Percentiles rank a stretch among this genome's conserved stretches.
These are phyloP conservation scores for Citeromyces matritensis DNA, from an alignment of 805 yeast genomes.

Conservation along the genomic window DNA sequence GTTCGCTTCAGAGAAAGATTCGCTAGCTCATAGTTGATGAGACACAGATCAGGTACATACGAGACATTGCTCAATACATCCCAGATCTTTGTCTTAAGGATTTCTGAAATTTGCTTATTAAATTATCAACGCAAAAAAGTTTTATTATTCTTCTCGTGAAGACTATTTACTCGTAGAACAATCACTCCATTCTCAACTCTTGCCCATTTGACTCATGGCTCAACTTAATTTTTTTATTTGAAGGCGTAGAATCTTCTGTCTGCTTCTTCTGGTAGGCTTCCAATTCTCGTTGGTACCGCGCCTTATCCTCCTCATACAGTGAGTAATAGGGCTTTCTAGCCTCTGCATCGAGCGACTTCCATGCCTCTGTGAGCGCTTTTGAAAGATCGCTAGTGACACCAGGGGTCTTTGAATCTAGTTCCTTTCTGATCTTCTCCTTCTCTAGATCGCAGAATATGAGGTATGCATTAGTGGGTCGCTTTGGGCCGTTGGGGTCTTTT, in stretches of 20 bases:
- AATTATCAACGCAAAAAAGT: too few relatives aligned
- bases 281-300: slow-evolving; percentile 64
- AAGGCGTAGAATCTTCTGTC: slow-evolving; percentile 3
- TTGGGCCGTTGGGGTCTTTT: slow-evolving; percentile 78
- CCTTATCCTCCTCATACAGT: slow-evolving; percentile 64
- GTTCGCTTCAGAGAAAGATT: too few relatives aligned
- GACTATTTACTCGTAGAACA: not conserved
- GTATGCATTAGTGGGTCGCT: slow-evolving; percentile 84
- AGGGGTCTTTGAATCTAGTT: slow-evolving; percentile 33
- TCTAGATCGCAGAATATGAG: slow-evolving; percentile 77
- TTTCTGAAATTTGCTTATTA: too few relatives aligned
- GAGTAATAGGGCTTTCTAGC: slow-evolving; percentile 62
- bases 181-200: too few relatives aligned
- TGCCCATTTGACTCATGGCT: too few relatives aligned
- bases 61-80: too few relatives aligned
- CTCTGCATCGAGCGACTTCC: slow-evolving; percentile 63
- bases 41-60: too few relatives aligned
- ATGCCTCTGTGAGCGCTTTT: slow-evolving; percentile 67
- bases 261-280: slow-evolving; percentile 16
- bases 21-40: too few relatives aligned
- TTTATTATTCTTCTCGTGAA: too few relatives aligned
- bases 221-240: not conserved
- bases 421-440: slow-evolving; percentile 53
- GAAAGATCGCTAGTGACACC: slow-evolving; percentile 52
- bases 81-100: too few relatives aligned